Conservation (phyloP, 2,329 filamentous ascomycete species). For the Penicillium brevicompactum region DNA sequence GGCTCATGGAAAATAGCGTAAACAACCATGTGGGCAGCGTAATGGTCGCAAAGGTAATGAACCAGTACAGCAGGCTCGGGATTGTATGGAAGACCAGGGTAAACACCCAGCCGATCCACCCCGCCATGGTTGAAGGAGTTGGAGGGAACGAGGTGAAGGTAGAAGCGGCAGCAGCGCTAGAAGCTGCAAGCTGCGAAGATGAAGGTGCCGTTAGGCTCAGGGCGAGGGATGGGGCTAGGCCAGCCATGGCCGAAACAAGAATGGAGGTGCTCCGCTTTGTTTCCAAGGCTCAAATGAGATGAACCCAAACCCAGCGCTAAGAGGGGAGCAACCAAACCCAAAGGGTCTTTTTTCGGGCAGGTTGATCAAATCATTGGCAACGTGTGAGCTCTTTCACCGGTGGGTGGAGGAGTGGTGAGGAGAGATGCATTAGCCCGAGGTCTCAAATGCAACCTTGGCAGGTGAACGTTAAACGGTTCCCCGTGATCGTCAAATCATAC, state of each 20-base stretch:
- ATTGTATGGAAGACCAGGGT: conserved; percentile 55
- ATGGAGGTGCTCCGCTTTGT: conserved; percentile 17
- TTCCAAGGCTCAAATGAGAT: not conserved
- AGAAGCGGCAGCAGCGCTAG: conserved; percentile 20
- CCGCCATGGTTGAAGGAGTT: conserved; percentile 41
- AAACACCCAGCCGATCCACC: conserved; percentile 52
- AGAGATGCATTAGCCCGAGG: not conserved
- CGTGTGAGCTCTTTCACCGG: conserved; percentile 20
- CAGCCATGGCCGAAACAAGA: conserved; percentile 14
- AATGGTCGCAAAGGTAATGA: conserved; percentile 82
- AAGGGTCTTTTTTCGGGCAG: conserved; percentile 3
- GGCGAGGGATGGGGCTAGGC: conserved; percentile 22
- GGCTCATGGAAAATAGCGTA: conserved; percentile 82
- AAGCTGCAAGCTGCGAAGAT: conserved; percentile 18
- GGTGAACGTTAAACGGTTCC: not conserved
- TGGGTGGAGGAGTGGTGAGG: conserved; percentile 15
- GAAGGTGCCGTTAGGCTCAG: conserved; percentile 20
- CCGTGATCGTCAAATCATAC: not conserved
- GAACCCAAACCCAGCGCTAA: conserved; percentile 2
- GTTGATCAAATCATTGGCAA: conserved; percentile 16
- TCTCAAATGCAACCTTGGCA: not conserved
- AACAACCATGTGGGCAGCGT: conserved; percentile 89
- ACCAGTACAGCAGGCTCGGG: conserved; percentile 70
- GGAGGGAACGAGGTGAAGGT: conserved; percentile 32
- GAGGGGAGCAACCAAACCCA: not conserved